phyloP scores from a whole-genome alignment of 2,329 filamentous ascomycete genomes.

The Paraphoma sp. region DNA sequence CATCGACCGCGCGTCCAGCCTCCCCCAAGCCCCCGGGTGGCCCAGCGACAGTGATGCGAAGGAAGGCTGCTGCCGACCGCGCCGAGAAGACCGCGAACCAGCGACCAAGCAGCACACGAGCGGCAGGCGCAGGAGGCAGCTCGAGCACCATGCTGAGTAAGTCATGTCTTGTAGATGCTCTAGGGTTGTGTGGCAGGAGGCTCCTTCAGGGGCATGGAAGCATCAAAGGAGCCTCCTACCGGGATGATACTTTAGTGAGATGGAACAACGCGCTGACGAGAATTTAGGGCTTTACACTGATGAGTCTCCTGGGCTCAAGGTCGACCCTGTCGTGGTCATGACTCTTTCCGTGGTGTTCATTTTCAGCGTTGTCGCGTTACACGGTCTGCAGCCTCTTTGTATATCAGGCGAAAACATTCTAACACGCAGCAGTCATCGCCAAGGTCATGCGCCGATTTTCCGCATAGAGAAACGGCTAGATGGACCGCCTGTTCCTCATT shows the following conservation, averaged over 20 bases:
- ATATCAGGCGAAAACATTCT: slow-evolving; percentile 2
- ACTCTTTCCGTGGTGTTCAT: slow-evolving; percentile 98
- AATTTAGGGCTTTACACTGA: slow-evolving; percentile 90
- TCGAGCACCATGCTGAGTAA: slow-evolving; percentile 98
- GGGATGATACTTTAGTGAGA: too few species aligned
- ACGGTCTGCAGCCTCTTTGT: slow-evolving; percentile 72
- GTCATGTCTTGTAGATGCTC: slow-evolving; percentile 46
- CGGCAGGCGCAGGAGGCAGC: slow-evolving; percentile 92
- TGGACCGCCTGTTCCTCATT: slow-evolving; percentile 11
- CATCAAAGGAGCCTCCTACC: too few species aligned
- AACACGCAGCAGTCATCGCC: slow-evolving; percentile 75
- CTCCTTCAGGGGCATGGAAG: not conserved
- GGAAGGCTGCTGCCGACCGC: slow-evolving; percentile 94
- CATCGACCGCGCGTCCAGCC: slow-evolving; percentile 76
- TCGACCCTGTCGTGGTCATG: slow-evolving; percentile 96
- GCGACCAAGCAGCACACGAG: slow-evolving; percentile 87
- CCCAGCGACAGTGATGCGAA: slow-evolving; percentile 91
- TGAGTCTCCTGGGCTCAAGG: slow-evolving; percentile 95
- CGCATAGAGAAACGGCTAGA: slow-evolving; percentile 47
- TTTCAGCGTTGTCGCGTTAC: slow-evolving; percentile 95
- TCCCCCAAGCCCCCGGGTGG: slow-evolving; percentile 92
- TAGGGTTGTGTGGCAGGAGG: not conserved
- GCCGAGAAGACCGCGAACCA: slow-evolving; percentile 97
- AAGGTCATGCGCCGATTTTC: slow-evolving; percentile 92
- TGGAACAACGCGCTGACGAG: slow-evolving; percentile 14